Evolutionary conservation across 148 eudicot species (phyloP).

Genomic region (Rhododendron williamsianum): DNA sequence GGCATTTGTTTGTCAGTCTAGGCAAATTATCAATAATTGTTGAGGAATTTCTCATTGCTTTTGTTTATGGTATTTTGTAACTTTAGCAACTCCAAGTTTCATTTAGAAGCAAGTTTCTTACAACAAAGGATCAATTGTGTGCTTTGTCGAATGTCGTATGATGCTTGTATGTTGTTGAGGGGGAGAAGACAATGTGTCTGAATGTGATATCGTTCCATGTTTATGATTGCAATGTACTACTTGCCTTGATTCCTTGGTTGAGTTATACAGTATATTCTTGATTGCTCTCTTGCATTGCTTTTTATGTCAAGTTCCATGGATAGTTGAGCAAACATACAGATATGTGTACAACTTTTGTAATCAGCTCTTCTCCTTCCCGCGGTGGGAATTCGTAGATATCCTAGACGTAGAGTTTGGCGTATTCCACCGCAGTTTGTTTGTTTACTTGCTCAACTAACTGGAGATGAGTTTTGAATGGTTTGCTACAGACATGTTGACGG

Average conservation of each 20-base stretch:
- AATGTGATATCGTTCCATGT: background rate
- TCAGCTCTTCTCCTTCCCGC: background rate
- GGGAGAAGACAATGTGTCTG: background rate
- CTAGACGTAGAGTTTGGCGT: background rate
- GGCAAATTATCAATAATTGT: background rate
- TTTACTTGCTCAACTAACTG: no score
- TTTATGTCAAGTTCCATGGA: background rate
- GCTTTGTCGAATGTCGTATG: background rate
- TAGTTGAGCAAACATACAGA: background rate
- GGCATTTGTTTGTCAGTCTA: background rate
- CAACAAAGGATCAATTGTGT: background rate
- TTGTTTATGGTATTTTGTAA: background rate
- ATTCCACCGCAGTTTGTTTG: no score
- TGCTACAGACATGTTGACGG: background rate
- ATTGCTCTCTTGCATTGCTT: background rate
- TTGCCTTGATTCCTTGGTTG: background rate
- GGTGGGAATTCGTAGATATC: background rate
- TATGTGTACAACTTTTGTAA: background rate
- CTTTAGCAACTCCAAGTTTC: background rate
- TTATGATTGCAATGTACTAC: background rate
- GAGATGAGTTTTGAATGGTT: no score
- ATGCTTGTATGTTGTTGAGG: background rate
- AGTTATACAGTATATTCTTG: no score
- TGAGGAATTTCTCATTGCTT: background rate
- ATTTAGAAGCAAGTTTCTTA: background rate